These are phyloP conservation scores for Naganishia sp. DNA, from an alignment of 1,284 basidiomycete species.

Conservation along the genomic window DNA sequence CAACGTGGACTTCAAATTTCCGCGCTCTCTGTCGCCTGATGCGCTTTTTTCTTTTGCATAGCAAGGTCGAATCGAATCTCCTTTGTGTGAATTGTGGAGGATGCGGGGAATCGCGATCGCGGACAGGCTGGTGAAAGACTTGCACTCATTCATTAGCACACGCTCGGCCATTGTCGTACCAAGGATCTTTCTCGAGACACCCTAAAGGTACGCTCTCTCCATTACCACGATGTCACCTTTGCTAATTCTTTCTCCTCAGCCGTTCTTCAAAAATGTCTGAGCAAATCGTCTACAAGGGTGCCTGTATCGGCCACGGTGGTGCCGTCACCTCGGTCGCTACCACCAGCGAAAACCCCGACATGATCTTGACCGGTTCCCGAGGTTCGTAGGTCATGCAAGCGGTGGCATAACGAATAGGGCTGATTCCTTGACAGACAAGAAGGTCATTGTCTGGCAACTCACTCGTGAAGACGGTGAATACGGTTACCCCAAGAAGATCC, in stretches of 20 bases:
- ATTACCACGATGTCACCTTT: not conserved
- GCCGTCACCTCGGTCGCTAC: slow-evolving; percentile 97
- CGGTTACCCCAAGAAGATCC: slow-evolving; percentile 94
- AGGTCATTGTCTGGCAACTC: slow-evolving; percentile 99
- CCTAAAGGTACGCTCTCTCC: slow-evolving; percentile 18
- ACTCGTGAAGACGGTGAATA: slow-evolving; percentile 88
- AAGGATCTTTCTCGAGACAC: slow-evolving; percentile 20
- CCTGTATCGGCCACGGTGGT: slow-evolving; percentile 91
- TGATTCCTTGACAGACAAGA: slow-evolving; percentile 74
- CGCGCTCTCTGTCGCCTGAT: too few relatives aligned
- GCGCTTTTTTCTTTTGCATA: too few relatives aligned
- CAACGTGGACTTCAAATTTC: too few relatives aligned
- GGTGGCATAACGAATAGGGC: not conserved
- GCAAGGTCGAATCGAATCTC: not conserved
- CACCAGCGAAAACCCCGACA: slow-evolving; percentile 93
- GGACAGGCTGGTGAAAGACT: not conserved
- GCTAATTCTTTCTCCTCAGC: slow-evolving; percentile 7
- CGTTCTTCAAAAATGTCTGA: slow-evolving; percentile 65
- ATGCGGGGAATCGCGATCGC: not conserved
- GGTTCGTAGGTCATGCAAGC: slow-evolving; percentile 61
- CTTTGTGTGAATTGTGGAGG: not conserved
- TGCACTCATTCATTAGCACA: not conserved
- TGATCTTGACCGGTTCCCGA: slow-evolving; percentile 95
- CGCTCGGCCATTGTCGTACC: not conserved
- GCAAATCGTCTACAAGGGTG: slow-evolving; percentile 86